These are phyloP conservation scores for Globisporangium radiosum DNA, from an alignment of 352 stramenopile species.

Conservation along the genomic window DNA sequence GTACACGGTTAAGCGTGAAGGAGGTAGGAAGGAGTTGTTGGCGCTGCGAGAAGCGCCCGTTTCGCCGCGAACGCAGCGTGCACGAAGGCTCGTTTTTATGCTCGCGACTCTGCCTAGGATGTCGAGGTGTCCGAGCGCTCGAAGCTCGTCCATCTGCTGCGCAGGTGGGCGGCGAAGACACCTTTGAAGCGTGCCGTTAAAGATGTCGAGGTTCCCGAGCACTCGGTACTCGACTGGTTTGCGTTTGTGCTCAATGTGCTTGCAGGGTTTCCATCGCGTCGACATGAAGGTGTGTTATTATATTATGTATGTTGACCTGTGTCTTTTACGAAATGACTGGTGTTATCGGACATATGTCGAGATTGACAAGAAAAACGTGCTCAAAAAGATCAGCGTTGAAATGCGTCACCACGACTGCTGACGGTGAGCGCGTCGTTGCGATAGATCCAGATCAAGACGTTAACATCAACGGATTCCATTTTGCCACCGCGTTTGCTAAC, in stretches of 20 bases:
- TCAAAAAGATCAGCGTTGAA: background rate
- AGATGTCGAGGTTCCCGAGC: background rate
- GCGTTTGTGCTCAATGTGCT: background rate
- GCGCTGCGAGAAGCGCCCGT: background rate
- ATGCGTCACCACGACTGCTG: background rate
- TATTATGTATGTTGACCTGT: background rate
- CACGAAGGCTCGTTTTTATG: background rate
- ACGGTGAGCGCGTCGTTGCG: background rate
- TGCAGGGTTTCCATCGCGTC: background rate
- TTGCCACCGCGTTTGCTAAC: too few relatives aligned
- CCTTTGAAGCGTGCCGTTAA: background rate
- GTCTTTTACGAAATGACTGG: background rate
- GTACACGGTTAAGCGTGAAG: background rate
- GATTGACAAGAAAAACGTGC: background rate
- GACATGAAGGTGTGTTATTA: background rate
- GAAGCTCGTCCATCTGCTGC: background rate
- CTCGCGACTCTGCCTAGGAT: background rate
- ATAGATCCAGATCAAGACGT: background rate
- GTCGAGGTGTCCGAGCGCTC: too few relatives aligned
- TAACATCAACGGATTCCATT: too few relatives aligned
- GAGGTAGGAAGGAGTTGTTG: too few relatives aligned
- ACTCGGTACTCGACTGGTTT: background rate
- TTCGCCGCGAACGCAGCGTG: background rate
- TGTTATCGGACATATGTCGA: background rate
- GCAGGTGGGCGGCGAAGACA: background rate